These are phyloP conservation scores for Pichia inconspicua DNA, from an alignment of 1,139 yeast species.

Conservation along the genomic window DNA sequence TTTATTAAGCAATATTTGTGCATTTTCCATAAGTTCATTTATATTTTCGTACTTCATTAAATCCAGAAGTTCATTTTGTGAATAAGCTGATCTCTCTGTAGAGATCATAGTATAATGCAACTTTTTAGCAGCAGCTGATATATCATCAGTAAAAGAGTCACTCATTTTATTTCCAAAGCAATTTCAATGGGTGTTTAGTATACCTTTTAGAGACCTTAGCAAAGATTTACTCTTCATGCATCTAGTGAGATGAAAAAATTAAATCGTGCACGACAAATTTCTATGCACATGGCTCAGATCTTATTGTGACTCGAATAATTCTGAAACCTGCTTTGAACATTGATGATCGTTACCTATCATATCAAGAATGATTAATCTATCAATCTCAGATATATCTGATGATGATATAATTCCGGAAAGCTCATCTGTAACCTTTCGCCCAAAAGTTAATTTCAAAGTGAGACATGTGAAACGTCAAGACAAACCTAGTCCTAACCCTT, in stretches of 20 bases:
- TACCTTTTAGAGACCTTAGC: no score
- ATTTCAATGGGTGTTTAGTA: no score
- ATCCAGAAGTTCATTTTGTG: slow-evolving; percentile 52
- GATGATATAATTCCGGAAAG: not conserved
- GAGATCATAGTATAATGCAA: slow-evolving; percentile 57
- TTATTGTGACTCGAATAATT: no score
- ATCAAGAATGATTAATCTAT: not conserved
- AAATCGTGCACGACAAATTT: no score
- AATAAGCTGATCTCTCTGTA: slow-evolving; percentile 39
- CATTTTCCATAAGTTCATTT: slow-evolving; percentile 45
- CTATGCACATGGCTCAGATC: no score
- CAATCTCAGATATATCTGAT: not conserved
- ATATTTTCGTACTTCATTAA: slow-evolving; percentile 27
- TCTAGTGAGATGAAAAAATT: no score
- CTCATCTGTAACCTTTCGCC: not conserved
- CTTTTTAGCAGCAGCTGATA: slow-evolving; percentile 38
- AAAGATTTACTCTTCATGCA: no score
- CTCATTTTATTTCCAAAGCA: slow-evolving; percentile 4
- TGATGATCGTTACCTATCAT: no score
- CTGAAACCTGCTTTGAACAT: no score
- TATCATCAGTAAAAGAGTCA: slow-evolving; percentile 6
- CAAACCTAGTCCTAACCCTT: not conserved
- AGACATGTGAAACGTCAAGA: not conserved
- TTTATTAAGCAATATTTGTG: slow-evolving; percentile 58
- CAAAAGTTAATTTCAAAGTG: not conserved